Conservation (phyloP, 2,329 filamentous ascomycete species). For the Lithohypha guttulata region DNA sequence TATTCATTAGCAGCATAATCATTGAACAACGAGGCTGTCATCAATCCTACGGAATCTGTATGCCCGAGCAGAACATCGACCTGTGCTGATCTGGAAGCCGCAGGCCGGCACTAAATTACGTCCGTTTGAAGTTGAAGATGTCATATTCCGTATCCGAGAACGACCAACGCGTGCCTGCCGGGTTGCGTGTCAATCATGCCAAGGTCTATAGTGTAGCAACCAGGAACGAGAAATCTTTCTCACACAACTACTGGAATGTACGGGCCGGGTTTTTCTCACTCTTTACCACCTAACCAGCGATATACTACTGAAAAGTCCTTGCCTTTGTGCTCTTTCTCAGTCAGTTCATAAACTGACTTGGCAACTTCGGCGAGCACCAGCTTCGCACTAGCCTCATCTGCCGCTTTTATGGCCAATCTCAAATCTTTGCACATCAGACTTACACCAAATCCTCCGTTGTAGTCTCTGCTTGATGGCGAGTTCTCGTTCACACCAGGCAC, state of each 20-base stretch:
- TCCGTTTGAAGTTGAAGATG: too few species aligned
- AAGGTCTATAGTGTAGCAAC: not conserved
- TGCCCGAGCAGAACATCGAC: not conserved
- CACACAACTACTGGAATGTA: not conserved
- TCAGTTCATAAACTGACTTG: slow-evolving; percentile 55
- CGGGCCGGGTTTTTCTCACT: slow-evolving; percentile 8
- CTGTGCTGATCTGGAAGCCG: not conserved
- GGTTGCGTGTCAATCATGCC: not conserved
- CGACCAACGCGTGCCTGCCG: slow-evolving; percentile 1
- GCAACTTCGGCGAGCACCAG: slow-evolving; percentile 56
- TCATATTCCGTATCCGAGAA: not conserved
- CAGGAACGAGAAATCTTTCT: not conserved
- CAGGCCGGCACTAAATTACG: slow-evolving; percentile 3
- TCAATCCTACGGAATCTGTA: too few species aligned
- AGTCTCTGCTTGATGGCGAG: slow-evolving; percentile 66
- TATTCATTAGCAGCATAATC: not conserved
- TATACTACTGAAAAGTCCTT: slow-evolving; percentile 78
- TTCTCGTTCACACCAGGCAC: slow-evolving; percentile 71
- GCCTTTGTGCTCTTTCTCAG: slow-evolving; percentile 53
- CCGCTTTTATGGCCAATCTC: slow-evolving; percentile 60
- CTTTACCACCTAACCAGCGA: slow-evolving; percentile 21
- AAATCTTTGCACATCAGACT: slow-evolving; percentile 74
- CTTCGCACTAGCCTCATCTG: slow-evolving; percentile 53
- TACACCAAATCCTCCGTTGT: slow-evolving; percentile 65
- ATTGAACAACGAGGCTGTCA: not conserved